A percentile compares a stretch with the other conserved stretches of the same genome.
These are phyloP conservation scores for Fusarium chlamydosporum DNA, from an alignment of 2,329 filamentous ascomycete genomes.

Conservation along the genomic window DNA sequence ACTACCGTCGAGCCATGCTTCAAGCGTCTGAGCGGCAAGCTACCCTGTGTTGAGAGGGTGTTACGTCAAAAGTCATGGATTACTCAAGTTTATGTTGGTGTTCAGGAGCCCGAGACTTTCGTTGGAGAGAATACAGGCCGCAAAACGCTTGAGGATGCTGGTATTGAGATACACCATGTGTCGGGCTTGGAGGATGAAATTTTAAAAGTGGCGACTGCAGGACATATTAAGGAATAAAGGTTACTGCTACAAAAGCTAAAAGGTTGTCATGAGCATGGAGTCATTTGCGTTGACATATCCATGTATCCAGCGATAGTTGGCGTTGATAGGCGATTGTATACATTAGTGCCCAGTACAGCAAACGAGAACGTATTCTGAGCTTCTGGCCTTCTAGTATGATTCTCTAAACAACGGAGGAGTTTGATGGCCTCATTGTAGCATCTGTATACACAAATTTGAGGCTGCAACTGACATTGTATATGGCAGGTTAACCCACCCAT, in stretches of 20 bases:
- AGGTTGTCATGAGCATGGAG: background rate
- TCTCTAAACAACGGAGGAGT: background rate
- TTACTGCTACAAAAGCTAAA: background rate
- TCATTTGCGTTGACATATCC: too few relatives aligned
- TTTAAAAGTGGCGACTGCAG: conserved; percentile 83
- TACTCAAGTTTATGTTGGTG: conserved; percentile 85
- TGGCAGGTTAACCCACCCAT: background rate
- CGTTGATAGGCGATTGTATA: background rate
- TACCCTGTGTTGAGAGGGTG: conserved; percentile 84
- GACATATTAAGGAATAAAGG: conserved; percentile 66
- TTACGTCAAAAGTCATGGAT: conserved; percentile 74
- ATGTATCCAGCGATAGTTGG: background rate
- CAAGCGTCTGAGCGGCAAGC: conserved; percentile 79
- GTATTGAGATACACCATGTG: conserved; percentile 81
- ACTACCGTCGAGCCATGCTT: conserved; percentile 94
- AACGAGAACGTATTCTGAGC: background rate
- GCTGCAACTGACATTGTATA: too few relatives aligned
- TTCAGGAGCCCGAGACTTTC: conserved; percentile 91
- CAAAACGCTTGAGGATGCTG: conserved; percentile 76
- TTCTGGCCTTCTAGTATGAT: background rate
- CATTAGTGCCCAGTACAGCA: background rate
- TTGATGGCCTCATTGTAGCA: too few relatives aligned
- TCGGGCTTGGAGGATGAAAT: conserved; percentile 85
- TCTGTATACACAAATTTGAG: too few relatives aligned
- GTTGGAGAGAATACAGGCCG: conserved; percentile 85